Evolutionary conservation across 2,329 filamentous ascomycete species (phyloP).

Genomic region (Cladosporium austrohemisphaericum): DNA sequence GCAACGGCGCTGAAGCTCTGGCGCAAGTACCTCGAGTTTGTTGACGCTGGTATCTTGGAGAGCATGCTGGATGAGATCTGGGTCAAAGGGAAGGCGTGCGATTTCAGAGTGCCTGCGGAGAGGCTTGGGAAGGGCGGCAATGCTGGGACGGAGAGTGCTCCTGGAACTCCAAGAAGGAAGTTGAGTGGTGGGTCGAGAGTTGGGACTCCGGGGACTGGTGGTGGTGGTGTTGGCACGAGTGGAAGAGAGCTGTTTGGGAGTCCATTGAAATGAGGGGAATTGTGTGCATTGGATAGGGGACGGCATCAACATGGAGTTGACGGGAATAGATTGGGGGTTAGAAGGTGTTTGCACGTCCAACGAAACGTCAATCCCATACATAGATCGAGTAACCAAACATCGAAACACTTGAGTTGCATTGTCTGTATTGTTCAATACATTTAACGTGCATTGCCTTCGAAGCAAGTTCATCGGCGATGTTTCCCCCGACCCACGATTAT

Average conservation of each 20-base stretch:
- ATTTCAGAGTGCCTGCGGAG: constrained; percentile 37
- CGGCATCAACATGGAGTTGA: too few relatives aligned
- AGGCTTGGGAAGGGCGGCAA: constrained; percentile 19
- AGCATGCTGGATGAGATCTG: constrained; percentile 86
- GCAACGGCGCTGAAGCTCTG: constrained; percentile 84
- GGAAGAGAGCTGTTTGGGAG: constrained; percentile 31
- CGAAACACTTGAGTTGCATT: too few relatives aligned
- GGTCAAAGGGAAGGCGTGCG: constrained; percentile 55
- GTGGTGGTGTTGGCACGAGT: background rate
- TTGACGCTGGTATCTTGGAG: constrained; percentile 78
- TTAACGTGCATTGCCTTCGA: too few relatives aligned
- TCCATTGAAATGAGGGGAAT: constrained; percentile 29
- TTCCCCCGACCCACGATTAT: too few relatives aligned
- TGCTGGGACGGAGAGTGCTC: constrained; percentile 28
- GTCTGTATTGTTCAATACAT: too few relatives aligned
- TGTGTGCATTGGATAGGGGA: too few relatives aligned
- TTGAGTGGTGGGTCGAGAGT: constrained; percentile 6
- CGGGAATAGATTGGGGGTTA: too few relatives aligned
- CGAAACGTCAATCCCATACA: too few relatives aligned
- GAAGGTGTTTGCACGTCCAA: too few relatives aligned
- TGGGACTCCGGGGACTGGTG: background rate
- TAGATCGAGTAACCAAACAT: too few relatives aligned
- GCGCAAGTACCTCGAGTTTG: constrained; percentile 84
- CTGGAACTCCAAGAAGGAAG: constrained; percentile 31
- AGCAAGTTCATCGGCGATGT: too few relatives aligned